These are phyloP conservation scores for Cafeteria roenbergensis DNA, from an alignment of 108 stramenopile species.

Conservation along the genomic window DNA sequence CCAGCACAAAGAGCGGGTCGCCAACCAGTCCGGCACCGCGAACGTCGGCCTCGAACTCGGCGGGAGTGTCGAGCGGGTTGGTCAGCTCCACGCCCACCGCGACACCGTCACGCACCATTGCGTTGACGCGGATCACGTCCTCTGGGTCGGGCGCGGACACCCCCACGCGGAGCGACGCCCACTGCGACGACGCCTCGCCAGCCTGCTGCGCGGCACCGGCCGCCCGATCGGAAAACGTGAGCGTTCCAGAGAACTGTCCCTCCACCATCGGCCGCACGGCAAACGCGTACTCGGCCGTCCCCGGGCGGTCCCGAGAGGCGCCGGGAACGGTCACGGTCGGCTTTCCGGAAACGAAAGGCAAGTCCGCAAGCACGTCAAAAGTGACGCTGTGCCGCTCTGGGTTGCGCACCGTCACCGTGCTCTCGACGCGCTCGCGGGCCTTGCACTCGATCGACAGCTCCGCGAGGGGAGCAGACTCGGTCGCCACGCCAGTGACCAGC, in stretches of 20 bases:
- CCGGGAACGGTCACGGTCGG: conserved; percentile 32
- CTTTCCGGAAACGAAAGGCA: conserved; percentile 38
- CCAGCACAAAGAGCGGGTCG: conserved; percentile 25
- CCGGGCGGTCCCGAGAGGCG: conserved; percentile 8
- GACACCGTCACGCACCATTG: conserved; percentile 31
- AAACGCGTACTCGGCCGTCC: conserved; percentile 20
- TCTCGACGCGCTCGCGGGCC: conserved; percentile 32
- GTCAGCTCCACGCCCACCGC: conserved; percentile 34
- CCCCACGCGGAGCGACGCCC: conserved; percentile 41
- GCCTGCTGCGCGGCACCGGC: too few species aligned
- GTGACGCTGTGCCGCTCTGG: not conserved
- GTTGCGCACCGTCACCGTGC: conserved; percentile 21
- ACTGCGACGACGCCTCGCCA: too few species aligned
- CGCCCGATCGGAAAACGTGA: conserved; percentile 36
- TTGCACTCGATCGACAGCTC: conserved; percentile 27
- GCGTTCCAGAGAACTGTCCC: conserved; percentile 33
- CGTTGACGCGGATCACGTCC: conserved; percentile 22
- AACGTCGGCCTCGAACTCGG: conserved; percentile 31
- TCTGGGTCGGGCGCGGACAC: conserved; percentile 34
- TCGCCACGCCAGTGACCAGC: conserved; percentile 25
- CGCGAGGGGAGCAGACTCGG: conserved; percentile 42
- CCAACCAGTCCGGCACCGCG: conserved; percentile 43
- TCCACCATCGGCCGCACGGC: conserved; percentile 30
- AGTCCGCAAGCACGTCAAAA: conserved; percentile 14
- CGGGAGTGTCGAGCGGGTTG: conserved; percentile 37